phyloP scores from a whole-genome alignment of 2,329 filamentous ascomycete genomes.

The Dactylellina cionopaga region DNA sequence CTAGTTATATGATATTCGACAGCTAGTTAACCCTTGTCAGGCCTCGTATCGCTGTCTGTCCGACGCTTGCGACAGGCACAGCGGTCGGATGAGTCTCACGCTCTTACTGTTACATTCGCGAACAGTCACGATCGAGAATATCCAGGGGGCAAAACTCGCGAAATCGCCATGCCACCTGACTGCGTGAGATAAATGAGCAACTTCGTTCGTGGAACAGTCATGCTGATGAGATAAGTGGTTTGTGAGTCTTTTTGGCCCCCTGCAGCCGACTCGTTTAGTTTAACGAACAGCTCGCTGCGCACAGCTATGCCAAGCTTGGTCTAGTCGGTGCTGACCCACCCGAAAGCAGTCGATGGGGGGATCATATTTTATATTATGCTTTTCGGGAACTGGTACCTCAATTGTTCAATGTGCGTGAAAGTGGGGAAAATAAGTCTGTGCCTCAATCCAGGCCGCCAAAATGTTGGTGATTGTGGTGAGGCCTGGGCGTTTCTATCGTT shows the following conservation, averaged over 20 bases:
- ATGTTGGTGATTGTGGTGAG: slow-evolving; percentile 31
- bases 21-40: slow-evolving; percentile 8
- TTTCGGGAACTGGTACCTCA: slow-evolving; percentile 1
- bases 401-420: slow-evolving; percentile 8
- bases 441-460: slow-evolving; percentile 5
- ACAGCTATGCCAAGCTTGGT: slow-evolving; percentile 4
- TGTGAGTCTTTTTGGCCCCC: slow-evolving; percentile 37
- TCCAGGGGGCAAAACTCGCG: not conserved
- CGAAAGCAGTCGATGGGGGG: slow-evolving; percentile 3
- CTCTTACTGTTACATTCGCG: not conserved
- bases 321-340: not conserved
- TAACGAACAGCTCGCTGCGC: slow-evolving; percentile 26
- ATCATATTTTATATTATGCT: slow-evolving; percentile 4
- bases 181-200: slow-evolving; percentile 7
- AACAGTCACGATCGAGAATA: not conserved
- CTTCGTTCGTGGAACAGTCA: too few species aligned
- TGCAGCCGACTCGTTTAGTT: slow-evolving; percentile 24
- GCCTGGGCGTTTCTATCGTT: too few species aligned
- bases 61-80: not conserved
- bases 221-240: too few species aligned
- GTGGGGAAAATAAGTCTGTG: slow-evolving; percentile 12
- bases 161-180: slow-evolving; percentile 39
- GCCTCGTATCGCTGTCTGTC: too few species aligned
- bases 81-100: not conserved
- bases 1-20: too few species aligned